Conservation (phyloP, 768 basidiomycete species). For the Dendrothele bispora region DNA sequence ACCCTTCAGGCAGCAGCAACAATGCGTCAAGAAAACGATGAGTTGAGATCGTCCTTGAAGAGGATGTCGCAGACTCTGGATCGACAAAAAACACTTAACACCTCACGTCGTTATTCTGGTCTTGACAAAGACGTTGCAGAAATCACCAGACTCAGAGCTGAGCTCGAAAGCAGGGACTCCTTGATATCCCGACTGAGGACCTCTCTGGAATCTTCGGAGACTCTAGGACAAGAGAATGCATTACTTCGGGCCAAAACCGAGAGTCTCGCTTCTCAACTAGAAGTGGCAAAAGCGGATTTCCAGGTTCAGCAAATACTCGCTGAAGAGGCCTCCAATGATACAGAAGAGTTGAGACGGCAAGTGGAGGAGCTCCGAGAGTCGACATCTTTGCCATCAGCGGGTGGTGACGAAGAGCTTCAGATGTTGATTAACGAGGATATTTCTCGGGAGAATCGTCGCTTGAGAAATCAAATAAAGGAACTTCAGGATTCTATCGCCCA, state of each 20-base stretch:
- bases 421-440: constrained; percentile 15
- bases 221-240: constrained; percentile 8
- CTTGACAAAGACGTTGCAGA: background rate
- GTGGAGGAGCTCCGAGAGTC: constrained; percentile 11
- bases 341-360: constrained; percentile 7
- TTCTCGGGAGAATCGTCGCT: constrained; percentile 11
- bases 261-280: constrained; percentile 7
- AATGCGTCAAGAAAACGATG: constrained; percentile 6
- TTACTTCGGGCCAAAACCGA: constrained; percentile 8
- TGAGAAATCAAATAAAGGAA: constrained; percentile 7
- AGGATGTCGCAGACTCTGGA: constrained; percentile 3
- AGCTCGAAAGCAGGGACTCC: constrained; percentile 8
- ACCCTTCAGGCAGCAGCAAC: constrained; percentile 4
- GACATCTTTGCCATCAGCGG: constrained; percentile 7
- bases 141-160: background rate
- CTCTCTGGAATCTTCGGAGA: background rate
- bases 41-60: constrained; percentile 5
- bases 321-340: constrained; percentile 5
- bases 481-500: constrained; percentile 7
- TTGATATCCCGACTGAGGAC: background rate
- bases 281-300: constrained; percentile 3
- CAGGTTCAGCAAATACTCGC: constrained; percentile 9
- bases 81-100: background rate
- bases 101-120: constrained; percentile 1
- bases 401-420: constrained; percentile 13